phyloP scores from a whole-genome alignment of 1,284 basidiomycete species.

The Puccinia polysora region DNA sequence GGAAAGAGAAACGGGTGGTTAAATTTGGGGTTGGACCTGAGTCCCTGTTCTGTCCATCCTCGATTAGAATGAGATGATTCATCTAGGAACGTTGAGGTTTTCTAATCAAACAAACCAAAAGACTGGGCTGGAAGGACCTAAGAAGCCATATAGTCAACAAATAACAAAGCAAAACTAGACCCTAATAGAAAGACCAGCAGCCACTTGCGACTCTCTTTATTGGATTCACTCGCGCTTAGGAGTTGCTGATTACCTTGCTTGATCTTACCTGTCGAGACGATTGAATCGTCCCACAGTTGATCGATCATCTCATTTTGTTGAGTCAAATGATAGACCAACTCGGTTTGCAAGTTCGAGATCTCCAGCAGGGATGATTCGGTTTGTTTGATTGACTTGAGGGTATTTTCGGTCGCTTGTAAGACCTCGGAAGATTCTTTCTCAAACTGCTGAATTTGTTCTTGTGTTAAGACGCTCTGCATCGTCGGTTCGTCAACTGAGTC shows the following conservation, averaged over 20 bases:
- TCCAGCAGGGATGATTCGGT: constrained; percentile 81
- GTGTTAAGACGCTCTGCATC: constrained; percentile 65
- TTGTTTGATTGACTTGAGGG: constrained; percentile 75
- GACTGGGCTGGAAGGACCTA: no score
- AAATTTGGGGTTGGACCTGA: no score
- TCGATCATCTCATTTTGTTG: constrained; percentile 83
- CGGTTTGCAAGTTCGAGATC: constrained; percentile 81
- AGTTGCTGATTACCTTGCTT: constrained; percentile 81
- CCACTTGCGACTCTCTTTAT: constrained; percentile 74
- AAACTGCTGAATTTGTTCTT: constrained; percentile 82
- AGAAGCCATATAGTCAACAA: constrained; percentile 64
- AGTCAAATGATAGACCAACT: constrained; percentile 76
- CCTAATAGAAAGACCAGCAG: constrained; percentile 79
- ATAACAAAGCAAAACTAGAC: constrained; percentile 75
- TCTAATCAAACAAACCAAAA: no score
- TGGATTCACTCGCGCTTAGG: constrained; percentile 71
- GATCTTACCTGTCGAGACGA: constrained; percentile 72
- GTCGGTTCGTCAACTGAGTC: constrained; percentile 57
- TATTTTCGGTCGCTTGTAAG: constrained; percentile 72
- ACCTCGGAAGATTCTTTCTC: constrained; percentile 82
- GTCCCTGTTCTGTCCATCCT: no score
- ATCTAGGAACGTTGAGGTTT: no score
- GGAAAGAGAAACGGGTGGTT: no score
- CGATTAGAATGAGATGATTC: no score
- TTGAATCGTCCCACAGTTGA: constrained; percentile 80